Evolutionary conservation across 2,329 filamentous ascomycete genomes (phyloP), one percentile per base, ranked within the genome.

Genomic region (Phaeosphaeriaceae sp.): DNA sequence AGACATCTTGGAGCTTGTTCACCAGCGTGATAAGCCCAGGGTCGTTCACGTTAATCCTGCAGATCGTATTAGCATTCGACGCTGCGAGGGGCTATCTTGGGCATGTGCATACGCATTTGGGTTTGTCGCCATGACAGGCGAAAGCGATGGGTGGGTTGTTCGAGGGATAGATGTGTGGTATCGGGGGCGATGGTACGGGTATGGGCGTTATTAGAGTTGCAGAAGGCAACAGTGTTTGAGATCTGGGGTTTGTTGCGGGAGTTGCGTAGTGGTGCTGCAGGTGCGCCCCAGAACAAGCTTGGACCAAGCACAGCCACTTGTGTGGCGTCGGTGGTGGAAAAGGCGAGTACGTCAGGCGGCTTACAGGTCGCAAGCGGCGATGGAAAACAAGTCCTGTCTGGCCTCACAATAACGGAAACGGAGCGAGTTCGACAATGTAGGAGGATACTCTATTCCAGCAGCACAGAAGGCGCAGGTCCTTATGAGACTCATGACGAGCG

Each of bases 1-100:
- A 99, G 70, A 99, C 95, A 92, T 99, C 95, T 79, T 99, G 95
- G 48, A 99, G 89, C 85, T 96, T 98, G 85, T 99, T 99, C 78
- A 99, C 95, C 71, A 98, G 90, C 31, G 88, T 89, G 72, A 90
- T 90, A 70, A 90, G 82, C 65, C 83, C 83, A 24, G 88, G 88
- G 72, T 90, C 88, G 75, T 90, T 90, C 61, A 90, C 88, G 76
- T 90, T 90, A 78, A 90, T 89, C 70, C 88, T 90, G 75, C 67
- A 41, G 64, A 44, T 24, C 33, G 36, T 50, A 64, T 77, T 68
- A 77, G 71, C 68, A 66, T 58, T 71, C 54, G 25, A 52, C 51
- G 48, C 41, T 57, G 53, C 57, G 62, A 65, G 60, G 60, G 64
- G 62, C 56, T 53, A 24, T 51, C 46, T 53, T 47, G 53, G 50